Evolutionary conservation across 1,284 basidiomycete species (phyloP), one percentile per base, ranked within the genome.

Genomic region (Lentinula novae-zelandiae): DNA sequence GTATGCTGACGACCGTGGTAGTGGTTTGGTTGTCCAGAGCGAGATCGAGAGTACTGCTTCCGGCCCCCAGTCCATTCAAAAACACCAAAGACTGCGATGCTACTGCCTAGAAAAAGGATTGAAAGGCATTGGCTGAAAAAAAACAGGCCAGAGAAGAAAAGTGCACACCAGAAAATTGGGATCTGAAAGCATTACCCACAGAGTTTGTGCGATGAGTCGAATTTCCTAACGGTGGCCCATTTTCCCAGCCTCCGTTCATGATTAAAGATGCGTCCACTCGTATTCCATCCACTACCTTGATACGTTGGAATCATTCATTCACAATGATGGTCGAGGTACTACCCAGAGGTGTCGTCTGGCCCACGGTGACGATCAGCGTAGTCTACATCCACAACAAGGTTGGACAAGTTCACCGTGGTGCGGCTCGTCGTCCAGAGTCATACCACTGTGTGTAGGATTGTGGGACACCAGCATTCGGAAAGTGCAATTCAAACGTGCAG

Each of bases 401-500:
- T 50, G 12, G 52, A 53, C n/a, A 60, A 27, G 34, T 60, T 60
- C n/a, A 60, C 20, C 5, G 13, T 40, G 39, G 31, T 60, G 58
- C 22, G 36, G 15, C 27, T 44, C 58, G 39, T 60, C 44, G 31
- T 22, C 13, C 12, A 60, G 51, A 20, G 31, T 52, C 40, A 54
- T 60, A 60, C 58, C 58, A 60, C 39, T 60, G 58, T 2, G 42
- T 46, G 42, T 60, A 60, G 39, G 20, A 46, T 31, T 60, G 58
- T 17, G 58, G 49, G 31, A 12, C 12, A 17, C 36, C 58, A 22
- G 58, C 58, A 6, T 36, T 42, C 15, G 50, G 51, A 12, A 48
- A 53, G 22, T 22, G 22, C 22, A 22, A 22, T 22, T 22, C 22
- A 3, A 22, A 4, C 1, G 58, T 53, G 22, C 49, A n/a, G 27